phyloP scores from a whole-genome alignment of 176 grass and related monocot species.

The Aegilops bicornis region DNA sequence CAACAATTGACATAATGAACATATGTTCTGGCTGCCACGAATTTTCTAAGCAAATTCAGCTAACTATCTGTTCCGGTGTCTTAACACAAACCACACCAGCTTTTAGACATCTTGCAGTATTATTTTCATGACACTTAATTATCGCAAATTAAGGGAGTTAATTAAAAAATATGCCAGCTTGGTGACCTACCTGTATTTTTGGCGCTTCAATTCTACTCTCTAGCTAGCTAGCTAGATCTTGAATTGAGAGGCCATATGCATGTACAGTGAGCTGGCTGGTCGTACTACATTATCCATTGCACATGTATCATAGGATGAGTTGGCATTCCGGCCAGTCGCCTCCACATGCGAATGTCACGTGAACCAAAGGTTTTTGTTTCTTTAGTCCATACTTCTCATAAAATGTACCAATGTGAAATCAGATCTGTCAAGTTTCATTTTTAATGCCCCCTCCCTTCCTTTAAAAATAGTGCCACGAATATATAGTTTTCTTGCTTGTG shows the following conservation, averaged over 20 bases:
- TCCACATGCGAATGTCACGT: conserved; percentile 1
- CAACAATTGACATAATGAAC: conserved; percentile 15
- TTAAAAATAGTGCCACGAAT: background rate
- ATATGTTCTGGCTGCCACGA: background rate
- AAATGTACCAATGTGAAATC: background rate
- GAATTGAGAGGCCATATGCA: background rate
- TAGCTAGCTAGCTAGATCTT: background rate
- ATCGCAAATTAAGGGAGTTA: background rate
- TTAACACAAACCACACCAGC: conserved; percentile 15
- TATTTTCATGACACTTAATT: background rate
- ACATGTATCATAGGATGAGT: background rate
- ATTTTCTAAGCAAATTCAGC: background rate
- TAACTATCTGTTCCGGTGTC: conserved; percentile 13
- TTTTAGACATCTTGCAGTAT: background rate
- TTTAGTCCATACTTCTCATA: background rate
- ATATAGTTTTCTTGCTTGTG: background rate
- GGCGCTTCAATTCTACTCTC: background rate
- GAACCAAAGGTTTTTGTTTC: background rate
- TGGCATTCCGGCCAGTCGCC: background rate
- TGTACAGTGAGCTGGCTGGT: background rate
- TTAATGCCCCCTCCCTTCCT: background rate
- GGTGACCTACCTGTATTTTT: background rate
- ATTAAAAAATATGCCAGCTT: background rate
- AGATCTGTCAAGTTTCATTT: background rate
- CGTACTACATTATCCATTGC: conserved; percentile 22